phyloP scores from a whole-genome alignment of 2,329 filamentous ascomycete genomes.

The Colletotrichum magnum region DNA sequence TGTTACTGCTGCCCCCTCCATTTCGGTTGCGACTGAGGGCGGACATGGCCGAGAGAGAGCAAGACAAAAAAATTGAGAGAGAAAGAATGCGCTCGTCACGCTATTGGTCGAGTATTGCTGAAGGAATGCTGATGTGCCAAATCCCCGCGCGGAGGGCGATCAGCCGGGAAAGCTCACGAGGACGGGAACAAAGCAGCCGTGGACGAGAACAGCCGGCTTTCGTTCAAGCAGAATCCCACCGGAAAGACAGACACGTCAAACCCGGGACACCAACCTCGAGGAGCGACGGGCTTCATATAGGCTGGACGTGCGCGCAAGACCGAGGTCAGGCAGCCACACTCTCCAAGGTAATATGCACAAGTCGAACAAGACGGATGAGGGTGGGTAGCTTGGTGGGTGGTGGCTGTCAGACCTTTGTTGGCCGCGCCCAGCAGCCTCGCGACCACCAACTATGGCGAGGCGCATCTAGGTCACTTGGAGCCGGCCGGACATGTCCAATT shows the following conservation, averaged over 20 bases:
- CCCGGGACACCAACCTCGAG: not conserved
- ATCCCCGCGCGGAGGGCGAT: not conserved
- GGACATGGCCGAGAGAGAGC: constrained; percentile 19
- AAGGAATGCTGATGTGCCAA: not conserved
- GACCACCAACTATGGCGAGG: constrained; percentile 40
- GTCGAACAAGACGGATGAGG: constrained; percentile 40
- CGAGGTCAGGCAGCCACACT: constrained; percentile 41
- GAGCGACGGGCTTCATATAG: constrained; percentile 36
- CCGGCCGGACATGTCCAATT: constrained; percentile 29
- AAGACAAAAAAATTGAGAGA: not conserved
- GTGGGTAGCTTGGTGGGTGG: constrained; percentile 39
- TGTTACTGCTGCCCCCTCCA: constrained; percentile 19
- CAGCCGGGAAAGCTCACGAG: constrained; percentile 11
- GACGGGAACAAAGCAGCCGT: not conserved
- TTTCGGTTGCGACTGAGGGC: constrained; percentile 7
- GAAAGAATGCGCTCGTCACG: constrained; percentile 15
- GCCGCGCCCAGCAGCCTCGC: constrained; percentile 35
- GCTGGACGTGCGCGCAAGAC: constrained; percentile 27
- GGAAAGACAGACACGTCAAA: constrained; percentile 15
- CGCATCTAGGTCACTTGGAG: constrained; percentile 37
- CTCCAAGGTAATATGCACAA: constrained; percentile 27
- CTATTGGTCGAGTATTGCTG: constrained; percentile 9
- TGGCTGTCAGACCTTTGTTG: constrained; percentile 41
- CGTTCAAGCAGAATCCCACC: not conserved
- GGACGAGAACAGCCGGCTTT: not conserved